A percentile compares a stretch with the other conserved stretches of the same genome.
phyloP scores from a whole-genome alignment of 306 rosid species.

The Rosa multiflora region DNA sequence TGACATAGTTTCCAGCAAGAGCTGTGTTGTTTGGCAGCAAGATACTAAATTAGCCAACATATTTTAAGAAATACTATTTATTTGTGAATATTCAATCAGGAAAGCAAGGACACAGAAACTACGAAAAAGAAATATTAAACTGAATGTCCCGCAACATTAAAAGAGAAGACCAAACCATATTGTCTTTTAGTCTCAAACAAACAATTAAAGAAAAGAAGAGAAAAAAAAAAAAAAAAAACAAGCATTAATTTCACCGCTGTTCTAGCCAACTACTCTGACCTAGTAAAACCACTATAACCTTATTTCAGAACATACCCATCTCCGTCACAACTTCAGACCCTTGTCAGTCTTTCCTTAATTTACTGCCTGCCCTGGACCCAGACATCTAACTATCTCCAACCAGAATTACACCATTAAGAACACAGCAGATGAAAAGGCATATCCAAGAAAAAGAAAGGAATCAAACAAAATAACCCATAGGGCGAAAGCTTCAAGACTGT shows the following conservation, averaged over 20 bases:
- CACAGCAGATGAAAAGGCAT: not conserved
- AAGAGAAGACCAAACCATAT: not conserved
- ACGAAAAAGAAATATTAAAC: not conserved
- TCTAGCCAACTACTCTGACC: not conserved
- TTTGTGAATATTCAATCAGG: not conserved
- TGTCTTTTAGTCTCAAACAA: not conserved
- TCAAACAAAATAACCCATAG: not conserved
- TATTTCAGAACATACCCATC: not conserved
- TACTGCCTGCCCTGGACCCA: not conserved
- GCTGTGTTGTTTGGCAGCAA: constrained; percentile 58
- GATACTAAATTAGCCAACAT: constrained; percentile 24
- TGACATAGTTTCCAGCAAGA: constrained; percentile 94
- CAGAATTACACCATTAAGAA: not conserved
- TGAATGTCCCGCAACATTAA: not conserved
- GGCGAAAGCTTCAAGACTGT: not conserved
- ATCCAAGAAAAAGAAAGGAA: not conserved
- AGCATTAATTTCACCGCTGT: not conserved
- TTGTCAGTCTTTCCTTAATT: not conserved
- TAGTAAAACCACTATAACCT: not conserved
- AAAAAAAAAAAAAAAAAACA: not conserved
- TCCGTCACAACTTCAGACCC: not conserved
- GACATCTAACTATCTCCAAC: not conserved
- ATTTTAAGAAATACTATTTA: not conserved
- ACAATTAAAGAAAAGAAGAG: not conserved
- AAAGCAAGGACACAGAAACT: not conserved